Conservation (phyloP, 352 stramenopile species). For the Globisporangium uncinulatum region DNA sequence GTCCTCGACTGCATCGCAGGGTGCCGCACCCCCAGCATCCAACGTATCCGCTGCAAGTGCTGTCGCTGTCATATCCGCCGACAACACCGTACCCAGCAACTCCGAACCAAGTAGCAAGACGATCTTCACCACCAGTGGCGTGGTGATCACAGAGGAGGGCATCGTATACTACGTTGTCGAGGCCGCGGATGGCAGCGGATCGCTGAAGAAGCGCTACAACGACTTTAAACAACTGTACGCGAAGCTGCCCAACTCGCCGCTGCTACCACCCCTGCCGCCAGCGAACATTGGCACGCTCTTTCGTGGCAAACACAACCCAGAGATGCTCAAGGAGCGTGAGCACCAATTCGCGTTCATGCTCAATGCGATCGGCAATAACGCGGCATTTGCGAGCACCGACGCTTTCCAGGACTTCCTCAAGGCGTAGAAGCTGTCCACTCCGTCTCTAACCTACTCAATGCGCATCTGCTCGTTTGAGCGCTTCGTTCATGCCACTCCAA, state of each 20-base stretch:
- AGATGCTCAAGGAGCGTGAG: conserved; percentile 58
- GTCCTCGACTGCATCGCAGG: conserved; percentile 12
- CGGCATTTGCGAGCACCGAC: conserved; percentile 30
- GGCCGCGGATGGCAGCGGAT: conserved; percentile 21
- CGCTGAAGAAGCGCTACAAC: conserved; percentile 71
- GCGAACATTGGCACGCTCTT: conserved; percentile 41
- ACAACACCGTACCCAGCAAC: background rate
- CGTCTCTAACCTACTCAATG: background rate
- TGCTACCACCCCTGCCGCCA: conserved; percentile 47
- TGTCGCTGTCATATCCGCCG: background rate
- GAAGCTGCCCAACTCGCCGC: conserved; percentile 22
- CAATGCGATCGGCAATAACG: conserved; percentile 57
- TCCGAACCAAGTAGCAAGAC: conserved; percentile 14
- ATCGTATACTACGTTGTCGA: conserved; percentile 72
- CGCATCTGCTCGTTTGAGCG: conserved; percentile 6
- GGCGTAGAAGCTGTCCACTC: background rate
- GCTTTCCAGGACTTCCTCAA: conserved; percentile 58
- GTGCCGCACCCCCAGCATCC: conserved; percentile 8
- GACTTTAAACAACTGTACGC: conserved; percentile 76
- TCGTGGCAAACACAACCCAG: conserved; percentile 53
- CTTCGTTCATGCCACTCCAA: background rate
- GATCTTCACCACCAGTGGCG: conserved; percentile 38
- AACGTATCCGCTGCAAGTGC: conserved; percentile 1
- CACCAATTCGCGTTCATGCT: conserved; percentile 53
- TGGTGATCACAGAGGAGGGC: conserved; percentile 56